These are phyloP conservation scores for Aureobasidium sp. DNA, from an alignment of 2,329 filamentous ascomycete species.

Conservation along the genomic window DNA sequence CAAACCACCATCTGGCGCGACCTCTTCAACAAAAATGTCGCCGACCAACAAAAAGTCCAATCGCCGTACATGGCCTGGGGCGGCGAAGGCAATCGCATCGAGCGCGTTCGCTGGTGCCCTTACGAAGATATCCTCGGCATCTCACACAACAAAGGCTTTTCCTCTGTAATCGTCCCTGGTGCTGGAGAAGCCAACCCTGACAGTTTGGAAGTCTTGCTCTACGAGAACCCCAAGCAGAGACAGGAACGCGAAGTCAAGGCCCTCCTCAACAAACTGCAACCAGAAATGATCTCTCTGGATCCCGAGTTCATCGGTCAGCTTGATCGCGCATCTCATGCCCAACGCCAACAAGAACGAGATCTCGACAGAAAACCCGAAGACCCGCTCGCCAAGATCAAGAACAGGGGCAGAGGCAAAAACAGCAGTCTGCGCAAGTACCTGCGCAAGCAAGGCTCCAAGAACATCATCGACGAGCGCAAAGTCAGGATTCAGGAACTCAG, in stretches of 20 bases:
- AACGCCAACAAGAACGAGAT: constrained; percentile 69
- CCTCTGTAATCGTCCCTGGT: constrained; percentile 82
- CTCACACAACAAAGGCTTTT: constrained; percentile 78
- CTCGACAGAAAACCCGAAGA: constrained; percentile 59
- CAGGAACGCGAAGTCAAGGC: constrained; percentile 86
- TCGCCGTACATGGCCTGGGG: constrained; percentile 93
- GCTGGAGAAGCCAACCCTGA: constrained; percentile 98
- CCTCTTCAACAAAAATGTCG: constrained; percentile 63
- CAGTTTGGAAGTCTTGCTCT: constrained; percentile 87
- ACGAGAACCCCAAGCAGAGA: constrained; percentile 86
- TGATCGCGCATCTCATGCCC: constrained; percentile 71
- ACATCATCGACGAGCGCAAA: constrained; percentile 93
- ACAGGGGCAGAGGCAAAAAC: constrained; percentile 82
- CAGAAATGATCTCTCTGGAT: constrained; percentile 94
- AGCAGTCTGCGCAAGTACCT: constrained; percentile 80
- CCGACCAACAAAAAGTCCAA: constrained; percentile 71
- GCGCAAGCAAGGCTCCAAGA: constrained; percentile 85
- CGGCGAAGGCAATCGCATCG: constrained; percentile 72
- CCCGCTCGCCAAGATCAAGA: constrained; percentile 56
- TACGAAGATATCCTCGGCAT: constrained; percentile 90
- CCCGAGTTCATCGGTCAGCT: constrained; percentile 87
- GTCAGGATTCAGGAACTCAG: constrained; percentile 78
- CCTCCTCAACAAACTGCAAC: constrained; percentile 87
- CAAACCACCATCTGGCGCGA: constrained; percentile 86
- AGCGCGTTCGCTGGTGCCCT: constrained; percentile 84